These are phyloP conservation scores for Arachnomyces sp. DNA, from an alignment of 2,329 filamentous ascomycete genomes.

Conservation along the genomic window DNA sequence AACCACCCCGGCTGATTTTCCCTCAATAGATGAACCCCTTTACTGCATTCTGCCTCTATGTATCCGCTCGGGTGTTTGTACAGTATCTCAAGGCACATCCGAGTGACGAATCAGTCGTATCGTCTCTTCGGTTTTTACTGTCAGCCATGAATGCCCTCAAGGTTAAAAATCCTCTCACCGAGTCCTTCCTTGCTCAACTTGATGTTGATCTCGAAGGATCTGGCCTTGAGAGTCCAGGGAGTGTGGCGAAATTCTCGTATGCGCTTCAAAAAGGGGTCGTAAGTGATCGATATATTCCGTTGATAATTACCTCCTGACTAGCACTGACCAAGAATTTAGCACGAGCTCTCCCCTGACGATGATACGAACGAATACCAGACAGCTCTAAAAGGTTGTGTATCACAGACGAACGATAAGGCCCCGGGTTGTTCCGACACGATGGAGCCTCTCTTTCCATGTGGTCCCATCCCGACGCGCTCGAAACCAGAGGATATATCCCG, in stretches of 20 bases:
- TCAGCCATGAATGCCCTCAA: conserved; percentile 87
- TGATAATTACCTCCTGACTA: background rate
- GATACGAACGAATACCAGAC: background rate
- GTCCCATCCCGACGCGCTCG: background rate
- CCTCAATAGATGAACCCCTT: conserved; percentile 78
- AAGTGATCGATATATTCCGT: background rate
- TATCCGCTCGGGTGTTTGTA: conserved; percentile 90
- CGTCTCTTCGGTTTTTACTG: conserved; percentile 83
- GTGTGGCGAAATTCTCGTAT: conserved; percentile 4
- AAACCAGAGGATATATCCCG: background rate
- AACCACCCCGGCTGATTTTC: conserved; percentile 11
- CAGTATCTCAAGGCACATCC: conserved; percentile 94
- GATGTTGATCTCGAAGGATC: conserved; percentile 76
- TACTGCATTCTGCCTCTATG: conserved; percentile 89
- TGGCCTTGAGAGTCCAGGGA: conserved; percentile 15
- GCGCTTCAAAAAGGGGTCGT: background rate
- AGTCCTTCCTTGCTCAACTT: conserved; percentile 88
- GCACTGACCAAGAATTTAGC: background rate
- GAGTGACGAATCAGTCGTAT: conserved; percentile 66
- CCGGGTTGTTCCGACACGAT: background rate
- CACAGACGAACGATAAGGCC: background rate
- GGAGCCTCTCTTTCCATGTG: background rate
- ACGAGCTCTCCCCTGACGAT: background rate
- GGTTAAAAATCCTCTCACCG: conserved; percentile 78
- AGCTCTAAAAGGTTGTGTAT: background rate